These are phyloP conservation scores for Pterocarpus santalinus DNA, from an alignment of 306 rosid species.

Conservation along the genomic window DNA sequence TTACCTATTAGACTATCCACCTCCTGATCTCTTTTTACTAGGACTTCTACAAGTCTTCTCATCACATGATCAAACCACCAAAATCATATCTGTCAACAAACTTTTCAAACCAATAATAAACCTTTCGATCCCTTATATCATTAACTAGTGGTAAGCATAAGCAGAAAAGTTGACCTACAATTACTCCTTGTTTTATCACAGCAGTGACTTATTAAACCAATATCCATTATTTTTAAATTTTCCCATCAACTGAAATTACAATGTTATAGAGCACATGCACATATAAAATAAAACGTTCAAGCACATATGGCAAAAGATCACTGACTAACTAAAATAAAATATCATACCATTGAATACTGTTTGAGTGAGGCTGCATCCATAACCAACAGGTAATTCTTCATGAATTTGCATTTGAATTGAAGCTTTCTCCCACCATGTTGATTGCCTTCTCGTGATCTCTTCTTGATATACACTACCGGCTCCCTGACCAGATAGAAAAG, in stretches of 20 bases:
- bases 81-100: neutral
- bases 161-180: neutral
- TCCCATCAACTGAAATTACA: no score
- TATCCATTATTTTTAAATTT: neutral
- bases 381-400: constrained; percentile 67
- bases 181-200: neutral
- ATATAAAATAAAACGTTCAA: neutral
- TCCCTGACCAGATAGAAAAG: constrained; percentile 61
- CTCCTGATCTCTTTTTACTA: no score
- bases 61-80: no score
- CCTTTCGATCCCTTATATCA: neutral
- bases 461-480: constrained; percentile 27
- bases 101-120: neutral
- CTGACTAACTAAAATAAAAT: neutral
- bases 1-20: no score
- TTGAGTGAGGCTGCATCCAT: constrained; percentile 83
- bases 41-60: no score
- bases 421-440: constrained; percentile 63
- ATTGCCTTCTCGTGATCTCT: constrained; percentile 54
- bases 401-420: constrained; percentile 62
- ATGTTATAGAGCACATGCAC: no score
- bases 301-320: neutral
- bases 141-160: neutral
- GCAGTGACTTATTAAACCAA: neutral
- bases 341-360: constrained; percentile 80